phyloP scores from a whole-genome alignment of 495 filamentous ascomycete genomes.

The Xylaria acuta region DNA sequence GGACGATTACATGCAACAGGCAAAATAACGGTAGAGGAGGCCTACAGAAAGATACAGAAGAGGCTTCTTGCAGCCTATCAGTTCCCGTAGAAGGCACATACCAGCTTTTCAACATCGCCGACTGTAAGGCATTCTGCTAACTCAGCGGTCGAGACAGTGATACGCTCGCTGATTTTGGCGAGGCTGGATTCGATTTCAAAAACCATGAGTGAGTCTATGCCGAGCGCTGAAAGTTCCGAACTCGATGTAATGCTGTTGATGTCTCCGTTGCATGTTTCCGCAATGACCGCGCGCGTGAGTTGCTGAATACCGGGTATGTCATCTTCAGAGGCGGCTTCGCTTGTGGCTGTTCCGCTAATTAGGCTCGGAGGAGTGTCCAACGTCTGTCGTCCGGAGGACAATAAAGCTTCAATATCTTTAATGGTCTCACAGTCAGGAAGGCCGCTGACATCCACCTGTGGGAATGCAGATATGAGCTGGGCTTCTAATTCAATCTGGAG shows the following conservation, averaged over 20 bases:
- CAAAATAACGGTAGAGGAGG: neutral
- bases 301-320: conserved; percentile 9
- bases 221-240: conserved; percentile 16
- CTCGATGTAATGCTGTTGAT: conserved; percentile 4
- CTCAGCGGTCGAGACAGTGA: conserved; percentile 12
- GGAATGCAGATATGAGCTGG: neutral
- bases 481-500: neutral
- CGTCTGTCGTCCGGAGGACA: neutral
- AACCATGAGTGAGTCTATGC: conserved; percentile 25
- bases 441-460: neutral
- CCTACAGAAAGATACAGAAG: conserved; percentile 2
- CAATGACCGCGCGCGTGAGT: conserved; percentile 20
- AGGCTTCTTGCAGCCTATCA: neutral
- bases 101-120: conserved; percentile 24
- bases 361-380: neutral
- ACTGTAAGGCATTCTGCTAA: conserved; percentile 24
- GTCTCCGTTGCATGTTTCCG: conserved; percentile 18
- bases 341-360: neutral
- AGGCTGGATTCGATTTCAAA: conserved; percentile 20
- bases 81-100: conserved; percentile 19
- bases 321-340: neutral
- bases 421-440: neutral
- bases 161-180: conserved; percentile 9
- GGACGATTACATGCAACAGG: neutral
- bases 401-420: neutral